These are phyloP conservation scores for Medicago ruthenica DNA, from an alignment of 306 rosid genomes.

Conservation along the genomic window DNA sequence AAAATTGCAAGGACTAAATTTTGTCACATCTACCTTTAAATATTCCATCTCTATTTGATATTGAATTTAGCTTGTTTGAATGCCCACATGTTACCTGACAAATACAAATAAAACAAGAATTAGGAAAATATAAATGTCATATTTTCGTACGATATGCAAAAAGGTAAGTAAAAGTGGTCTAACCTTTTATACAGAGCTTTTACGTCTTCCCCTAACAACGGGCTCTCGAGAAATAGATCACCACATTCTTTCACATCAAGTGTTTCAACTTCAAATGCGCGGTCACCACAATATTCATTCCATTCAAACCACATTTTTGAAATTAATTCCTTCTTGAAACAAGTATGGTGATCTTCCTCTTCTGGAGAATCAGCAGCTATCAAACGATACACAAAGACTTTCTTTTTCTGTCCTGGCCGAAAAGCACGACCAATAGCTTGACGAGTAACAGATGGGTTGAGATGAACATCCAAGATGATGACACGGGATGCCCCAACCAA, in stretches of 20 bases:
- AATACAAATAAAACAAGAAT: conserved; percentile 32
- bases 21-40: background rate
- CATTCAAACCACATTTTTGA: conserved; percentile 98
- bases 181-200: conserved; percentile 81
- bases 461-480: conserved; percentile 79
- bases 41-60: too few relatives aligned
- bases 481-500: conserved; percentile 94
- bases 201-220: conserved; percentile 61
- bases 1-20: too few relatives aligned
- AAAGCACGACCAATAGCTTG: conserved; percentile 98
- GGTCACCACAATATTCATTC: conserved; percentile 78
- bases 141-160: conserved; percentile 12
- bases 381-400: conserved; percentile 74
- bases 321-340: conserved; percentile 81
- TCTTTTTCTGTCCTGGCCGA: conserved; percentile 87
- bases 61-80: background rate
- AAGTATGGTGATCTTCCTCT: conserved; percentile 74
- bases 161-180: background rate
- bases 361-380: conserved; percentile 84
- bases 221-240: conserved; percentile 73
- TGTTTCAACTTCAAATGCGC: conserved; percentile 59
- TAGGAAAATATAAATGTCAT: conserved; percentile 11
- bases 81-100: conserved; percentile 61
- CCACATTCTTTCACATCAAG: conserved; percentile 64
- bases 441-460: conserved; percentile 93